Base-by-base conservation (phyloP, 164 flowering plant species). In the Macadamia tetraphylla region DNA sequence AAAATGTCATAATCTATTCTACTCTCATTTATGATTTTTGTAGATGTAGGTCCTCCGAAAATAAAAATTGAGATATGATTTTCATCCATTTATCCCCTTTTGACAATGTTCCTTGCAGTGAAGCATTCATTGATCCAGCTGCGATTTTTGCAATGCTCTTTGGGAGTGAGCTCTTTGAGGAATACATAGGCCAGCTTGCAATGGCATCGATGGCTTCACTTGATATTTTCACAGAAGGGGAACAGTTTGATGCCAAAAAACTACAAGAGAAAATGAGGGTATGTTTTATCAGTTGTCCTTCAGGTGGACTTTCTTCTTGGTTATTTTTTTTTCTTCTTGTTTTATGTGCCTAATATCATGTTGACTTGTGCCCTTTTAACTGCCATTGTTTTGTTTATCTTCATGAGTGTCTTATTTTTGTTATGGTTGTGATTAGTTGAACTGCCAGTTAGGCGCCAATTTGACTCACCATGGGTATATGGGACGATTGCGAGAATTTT, bases 121-220 rank as follows among this genome's bases (percentile, higher is more conserved):
- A 92, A 0, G 87, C 90, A 23, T 90, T 95, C 68, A 92, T 95
- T 71, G 98, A 92, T 70, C 98, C 98, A 70, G 99, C 99, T 48
- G 99, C 98, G 58, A 89, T 95, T 14, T 95, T 95, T 77, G 98
- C 99, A 9, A 92, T 95, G 98, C 99, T 95, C 65, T 95, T 95
- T 73, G 99, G 99, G 72, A 95, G 98, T 80, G 99, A 95, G 75
- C 96, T 92, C 75, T 95, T 95, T 78, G 99, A 95, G 81, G 98
- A 90, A 60, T 95, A 95, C 79, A 91, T 95, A 64, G 99, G 99
- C 62, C 94, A 95, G 82, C 94, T 92, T 77, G 98, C 99, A 42
- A 92, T 95, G 98, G 96, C 96, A 72, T 95, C 99, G 65, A 89
- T 95, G 98, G 98, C 99, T 75, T 95, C 99, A 58, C 79, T 89